Conservation (phyloP, 306 rosid species). For the Cucurbita moschata region DNA sequence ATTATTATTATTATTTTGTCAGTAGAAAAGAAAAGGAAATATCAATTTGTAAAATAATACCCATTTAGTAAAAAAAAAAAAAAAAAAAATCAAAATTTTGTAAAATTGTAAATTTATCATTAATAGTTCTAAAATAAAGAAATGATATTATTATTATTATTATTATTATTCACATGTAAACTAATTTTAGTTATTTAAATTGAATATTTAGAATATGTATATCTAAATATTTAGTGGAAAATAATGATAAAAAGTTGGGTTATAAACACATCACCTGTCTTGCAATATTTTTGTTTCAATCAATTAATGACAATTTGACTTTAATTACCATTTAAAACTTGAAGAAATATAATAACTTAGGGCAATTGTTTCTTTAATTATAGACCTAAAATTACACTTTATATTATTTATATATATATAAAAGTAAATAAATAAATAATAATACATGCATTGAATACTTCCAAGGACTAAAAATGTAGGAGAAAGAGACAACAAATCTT, state of each 20-base stretch:
- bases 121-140: no score
- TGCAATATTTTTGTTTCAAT: neutral
- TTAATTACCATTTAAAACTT: neutral
- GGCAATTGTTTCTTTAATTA: neutral
- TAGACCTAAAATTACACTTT: neutral
- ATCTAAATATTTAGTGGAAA: neutral
- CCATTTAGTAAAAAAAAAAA: no score
- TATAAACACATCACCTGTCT: neutral
- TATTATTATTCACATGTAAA: neutral
- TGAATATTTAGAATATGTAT: neutral
- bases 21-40: no score
- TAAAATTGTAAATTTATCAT: neutral
- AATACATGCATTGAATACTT: neutral
- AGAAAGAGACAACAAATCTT: neutral
- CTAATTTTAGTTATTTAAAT: neutral
- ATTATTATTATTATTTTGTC: neutral
- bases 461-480: slow-evolving; percentile 4
- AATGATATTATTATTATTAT: neutral
- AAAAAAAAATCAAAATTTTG: no score
- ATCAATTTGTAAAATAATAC: no score
- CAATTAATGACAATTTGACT: neutral
- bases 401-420: neutral
- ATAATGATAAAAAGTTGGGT: neutral
- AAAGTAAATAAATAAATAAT: no score
- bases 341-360: neutral